Base-by-base conservation (phyloP, 2,329 filamentous ascomycete species). In the Pyrenochaeta sp. region DNA sequence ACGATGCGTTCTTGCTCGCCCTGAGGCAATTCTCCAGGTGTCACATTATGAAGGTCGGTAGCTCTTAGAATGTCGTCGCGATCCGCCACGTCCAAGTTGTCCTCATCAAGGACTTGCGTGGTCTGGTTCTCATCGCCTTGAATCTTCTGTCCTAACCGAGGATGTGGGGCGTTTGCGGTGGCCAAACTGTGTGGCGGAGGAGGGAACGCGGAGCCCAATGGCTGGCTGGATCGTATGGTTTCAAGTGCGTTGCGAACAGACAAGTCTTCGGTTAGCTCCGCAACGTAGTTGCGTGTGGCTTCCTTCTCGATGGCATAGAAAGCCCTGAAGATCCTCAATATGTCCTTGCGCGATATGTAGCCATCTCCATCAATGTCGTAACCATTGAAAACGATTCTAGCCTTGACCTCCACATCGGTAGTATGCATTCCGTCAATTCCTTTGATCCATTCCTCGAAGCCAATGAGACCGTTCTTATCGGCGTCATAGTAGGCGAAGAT, bases 401-500 rank as follows among this genome's bases (percentile, higher is more conserved):
- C 64, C 53, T 84, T 83, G 53, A 80, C 80, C 53, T 84, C 84
- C 27, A 84, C 82, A 34, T 77, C 67, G 1, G 66, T 62, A 13
- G 72, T 71, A 58, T 86, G 84, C 57, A 90, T 79, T 50, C 85
- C 85, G 4, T 92, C 89, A 47, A 97, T 82, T 0, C 92, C 95
- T 56, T 90, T 88, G 25, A 98, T 80, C 72, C 97, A 99, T 74
- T 99, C 95, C 48, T 92, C 86, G 67, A 99, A 98, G 7, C 91
- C 91, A 68, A 99, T 97, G 7, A 96, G 82, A 24, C 91, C 91
- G 73, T 99, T 92, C 42, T 88, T 85, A 75, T 98, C 94, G 32
- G 89, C 91, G 77, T 99, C 95, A 76, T 97, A 99, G 76, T 97
- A 97, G 50, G 91, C 88, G 78, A 98, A 99, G 86, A 97, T 95